These are phyloP conservation scores for Crithidia brevicula DNA, from an alignment of 208 protist genomes.

Conservation along the genomic window DNA sequence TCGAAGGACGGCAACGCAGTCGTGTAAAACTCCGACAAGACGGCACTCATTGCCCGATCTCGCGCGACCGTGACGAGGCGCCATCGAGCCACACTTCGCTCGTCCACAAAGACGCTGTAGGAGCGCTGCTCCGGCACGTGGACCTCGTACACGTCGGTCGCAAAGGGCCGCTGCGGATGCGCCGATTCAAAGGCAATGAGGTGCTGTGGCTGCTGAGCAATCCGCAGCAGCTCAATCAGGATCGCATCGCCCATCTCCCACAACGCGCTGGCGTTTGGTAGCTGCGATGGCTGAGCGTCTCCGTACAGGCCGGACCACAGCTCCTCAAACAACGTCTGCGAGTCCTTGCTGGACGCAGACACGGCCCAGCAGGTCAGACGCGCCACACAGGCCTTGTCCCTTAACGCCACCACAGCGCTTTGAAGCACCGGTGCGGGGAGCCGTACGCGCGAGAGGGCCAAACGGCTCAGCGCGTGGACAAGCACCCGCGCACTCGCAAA, in stretches of 20 bases:
- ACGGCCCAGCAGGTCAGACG: conserved; percentile 31
- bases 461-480: conserved; percentile 12
- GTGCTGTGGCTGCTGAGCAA: conserved; percentile 55
- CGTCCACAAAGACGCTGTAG: conserved; percentile 79
- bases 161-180: conserved; percentile 67
- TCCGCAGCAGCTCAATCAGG: conserved; percentile 43
- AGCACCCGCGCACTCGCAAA: conserved; percentile 26
- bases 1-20: conserved; percentile 55
- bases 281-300: background rate
- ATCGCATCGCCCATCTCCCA: conserved; percentile 26
- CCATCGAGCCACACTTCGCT: conserved; percentile 54
- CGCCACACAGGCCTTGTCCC: conserved; percentile 16
- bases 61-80: conserved; percentile 67
- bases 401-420: conserved; percentile 20
- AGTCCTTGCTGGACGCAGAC: conserved; percentile 6
- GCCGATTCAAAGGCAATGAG: conserved; percentile 70
- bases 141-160: conserved; percentile 63
- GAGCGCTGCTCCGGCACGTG: conserved; percentile 43
- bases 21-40: conserved; percentile 60
- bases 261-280: conserved; percentile 18
- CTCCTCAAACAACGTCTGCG: conserved; percentile 19
- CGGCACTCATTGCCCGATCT: conserved; percentile 49
- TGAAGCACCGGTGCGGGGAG: conserved; percentile 15
- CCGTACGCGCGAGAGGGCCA: conserved; percentile 11
- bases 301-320: conserved; percentile 26